Evolutionary conservation across 2,329 filamentous ascomycete genomes (phyloP), one percentile per base, ranked within the genome.

Genomic region (Cladosporium sp.): DNA sequence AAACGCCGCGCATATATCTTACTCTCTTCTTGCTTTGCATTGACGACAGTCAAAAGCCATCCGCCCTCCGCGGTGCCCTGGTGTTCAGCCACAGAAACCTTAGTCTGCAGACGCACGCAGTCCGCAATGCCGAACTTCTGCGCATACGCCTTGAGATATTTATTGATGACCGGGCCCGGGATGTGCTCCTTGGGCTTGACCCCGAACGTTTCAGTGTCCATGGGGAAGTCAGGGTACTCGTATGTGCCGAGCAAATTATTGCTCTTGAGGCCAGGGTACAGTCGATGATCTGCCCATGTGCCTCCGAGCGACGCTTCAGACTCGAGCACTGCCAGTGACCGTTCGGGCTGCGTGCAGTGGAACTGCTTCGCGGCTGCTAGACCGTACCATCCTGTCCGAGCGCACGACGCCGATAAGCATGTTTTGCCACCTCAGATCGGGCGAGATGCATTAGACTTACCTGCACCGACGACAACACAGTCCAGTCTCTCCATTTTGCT

Each of bases 161-260:
- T 64, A 64, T 85, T 78, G 56, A 87, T 69, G 1, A 80, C 78
- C 0, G 73, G 61, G 0, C 82, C 85, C 0, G 84, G 80, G 51
- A 89, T 82, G 67, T 88, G 84, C 56, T 85, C 68, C 13, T 80
- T 81, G 9, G 70, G 64, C 51, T 77, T 74, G 37, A 81, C 76
- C 19, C 70, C 74, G 58, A 77, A 78, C 6, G 75, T 62, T 2
- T 71, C 71, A 1, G 65, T 62, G 19, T 55, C 52, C 84, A 92
- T 87, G n/a, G 87, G 86, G 59, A 89, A 90, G 64, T 90, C 89
- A 0, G 84, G 83, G 66, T 83, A 91, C 69, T 92, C 87, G 63
- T 86, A 90, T 0, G 83, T 87, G 3, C 88, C 88, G 15, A 86
- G 70, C 68, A 90, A 80, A 66, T 91, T 91, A 71, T 93, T 92